These are phyloP conservation scores for Quercus agrifolia DNA, from an alignment of 306 rosid genomes.

Conservation along the genomic window DNA sequence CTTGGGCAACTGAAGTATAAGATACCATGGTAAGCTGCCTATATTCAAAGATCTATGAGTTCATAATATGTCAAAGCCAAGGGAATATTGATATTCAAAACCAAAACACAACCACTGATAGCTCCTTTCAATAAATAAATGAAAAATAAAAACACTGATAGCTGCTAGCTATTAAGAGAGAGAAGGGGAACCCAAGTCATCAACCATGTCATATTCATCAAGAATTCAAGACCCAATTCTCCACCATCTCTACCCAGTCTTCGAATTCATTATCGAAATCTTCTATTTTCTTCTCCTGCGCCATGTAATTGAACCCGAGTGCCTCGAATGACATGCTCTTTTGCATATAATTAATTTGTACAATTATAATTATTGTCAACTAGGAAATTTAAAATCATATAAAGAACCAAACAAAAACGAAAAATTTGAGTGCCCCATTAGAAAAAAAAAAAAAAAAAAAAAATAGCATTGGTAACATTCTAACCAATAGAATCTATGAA, in stretches of 20 bases:
- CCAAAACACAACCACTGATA: not conserved
- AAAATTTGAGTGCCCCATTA: not conserved
- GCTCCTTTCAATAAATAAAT: no score
- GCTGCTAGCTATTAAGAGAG: not conserved
- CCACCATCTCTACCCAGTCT: conserved; percentile 32
- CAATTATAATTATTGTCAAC: not conserved
- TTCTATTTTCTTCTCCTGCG: conserved; percentile 40
- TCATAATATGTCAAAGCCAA: not conserved
- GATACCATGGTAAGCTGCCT: conserved; percentile 57
- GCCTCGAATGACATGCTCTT: conserved; percentile 35
- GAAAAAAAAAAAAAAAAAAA: not conserved
- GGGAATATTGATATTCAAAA: not conserved
- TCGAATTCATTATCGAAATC: conserved; percentile 43
- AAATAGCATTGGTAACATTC: not conserved
- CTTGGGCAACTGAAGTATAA: conserved; percentile 76
- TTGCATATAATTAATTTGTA: conserved; percentile 15
- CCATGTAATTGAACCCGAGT: conserved; percentile 47
- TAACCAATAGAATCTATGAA: not conserved
- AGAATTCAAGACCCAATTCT: conserved; percentile 13
- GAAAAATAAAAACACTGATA: not conserved
- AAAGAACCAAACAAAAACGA: not conserved
- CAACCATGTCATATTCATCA: conserved; percentile 60
- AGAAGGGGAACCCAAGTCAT: not conserved
- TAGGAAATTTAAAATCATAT: not conserved
- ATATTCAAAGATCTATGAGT: not conserved